Base-by-base conservation (phyloP, 208 protist species). In the Acanthamoeba royreba region DNA sequence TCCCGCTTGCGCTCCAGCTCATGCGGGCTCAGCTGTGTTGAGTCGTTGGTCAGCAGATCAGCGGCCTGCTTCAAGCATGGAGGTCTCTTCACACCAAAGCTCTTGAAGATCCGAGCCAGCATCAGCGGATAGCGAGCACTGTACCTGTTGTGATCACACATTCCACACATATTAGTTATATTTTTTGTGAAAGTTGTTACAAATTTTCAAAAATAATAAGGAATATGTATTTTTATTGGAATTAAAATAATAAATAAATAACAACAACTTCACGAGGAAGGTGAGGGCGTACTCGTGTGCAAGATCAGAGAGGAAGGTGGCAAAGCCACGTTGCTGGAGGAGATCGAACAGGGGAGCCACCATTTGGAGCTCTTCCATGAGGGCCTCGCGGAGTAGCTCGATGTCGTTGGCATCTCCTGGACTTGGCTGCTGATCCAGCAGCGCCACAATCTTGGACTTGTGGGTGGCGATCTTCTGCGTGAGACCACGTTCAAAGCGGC, bases 1-100 rank as follows among this genome's bases (percentile, higher is more conserved):
- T 38, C 74, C 3, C 74, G 74, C 74, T 85, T 85, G 38, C 74
- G 74, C 74, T 85, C 74, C n/a, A 85, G 74, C 74, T 85, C 53
- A 38, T 85, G 46, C 28, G 74, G 43, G 74, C 74, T 85, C 74
- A 85, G 15, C 8, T 85, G 74, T 22, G 7, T 53, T 2, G 46
- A 38, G 17, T 85, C 42, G 43, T 22, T 33, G 8, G 19, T 11
- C 4, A 25, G 38, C 31, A 46, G 69, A 22, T 22, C n/a, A n/a
- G n/a, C n/a, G n/a, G n/a, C n/a, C n/a, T n/a, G 74, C 25, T 38
- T 38, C 38, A 85, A 28, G 74, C 43, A 42, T 19, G 74, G 0
- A 53, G 74, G 74, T 0, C 74, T 38, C 74, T 85, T 85, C 40
- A 85, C 74, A n/a, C 74, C 74, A 53, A 85, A 85, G 9, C 43